phyloP scores from a whole-genome alignment of 1,139 yeast species.

The Suhomyces guaymorum region DNA sequence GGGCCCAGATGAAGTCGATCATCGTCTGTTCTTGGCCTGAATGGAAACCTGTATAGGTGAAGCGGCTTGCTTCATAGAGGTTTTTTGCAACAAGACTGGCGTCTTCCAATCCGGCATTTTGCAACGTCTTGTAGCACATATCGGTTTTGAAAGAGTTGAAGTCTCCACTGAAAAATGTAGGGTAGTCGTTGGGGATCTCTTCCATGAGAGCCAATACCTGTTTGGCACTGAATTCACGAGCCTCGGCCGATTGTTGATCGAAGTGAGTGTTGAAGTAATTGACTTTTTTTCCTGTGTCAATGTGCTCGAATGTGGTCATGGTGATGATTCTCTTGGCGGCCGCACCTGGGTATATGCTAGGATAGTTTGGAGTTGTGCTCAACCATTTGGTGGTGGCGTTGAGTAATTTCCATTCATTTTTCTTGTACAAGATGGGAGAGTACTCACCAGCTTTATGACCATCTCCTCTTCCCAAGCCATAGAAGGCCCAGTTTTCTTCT shows the following conservation, averaged over 20 bases:
- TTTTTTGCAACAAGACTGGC: slow-evolving; percentile 23
- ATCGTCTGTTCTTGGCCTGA: slow-evolving; percentile 23
- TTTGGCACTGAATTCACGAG: slow-evolving; percentile 32
- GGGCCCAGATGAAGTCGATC: slow-evolving; percentile 35
- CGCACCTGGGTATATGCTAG: slow-evolving; percentile 47
- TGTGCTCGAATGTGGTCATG: slow-evolving; percentile 32
- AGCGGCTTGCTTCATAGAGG: slow-evolving; percentile 26
- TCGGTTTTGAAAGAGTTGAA: slow-evolving; percentile 38
- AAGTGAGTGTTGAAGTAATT: slow-evolving; percentile 46
- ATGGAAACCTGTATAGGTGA: slow-evolving; percentile 45
- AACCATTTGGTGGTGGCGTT: slow-evolving; percentile 47
- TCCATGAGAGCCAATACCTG: slow-evolving; percentile 35
- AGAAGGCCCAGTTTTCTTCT: slow-evolving; percentile 35
- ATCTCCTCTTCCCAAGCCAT: slow-evolving; percentile 52
- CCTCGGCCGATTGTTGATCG: slow-evolving; percentile 44
- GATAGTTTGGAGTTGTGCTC: slow-evolving; percentile 40
- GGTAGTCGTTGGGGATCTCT: slow-evolving; percentile 28
- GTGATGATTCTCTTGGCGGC: slow-evolving; percentile 46
- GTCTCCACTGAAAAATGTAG: slow-evolving; percentile 41
- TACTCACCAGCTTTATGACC: slow-evolving; percentile 46
- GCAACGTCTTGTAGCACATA: slow-evolving; percentile 33
- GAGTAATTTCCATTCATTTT: slow-evolving; percentile 30
- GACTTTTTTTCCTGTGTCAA: slow-evolving; percentile 23
- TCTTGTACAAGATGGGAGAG: slow-evolving; percentile 44
- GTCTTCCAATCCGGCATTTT: slow-evolving; percentile 22